phyloP scores from a whole-genome alignment of 441 rosid species.

The Omphalea diandra region DNA sequence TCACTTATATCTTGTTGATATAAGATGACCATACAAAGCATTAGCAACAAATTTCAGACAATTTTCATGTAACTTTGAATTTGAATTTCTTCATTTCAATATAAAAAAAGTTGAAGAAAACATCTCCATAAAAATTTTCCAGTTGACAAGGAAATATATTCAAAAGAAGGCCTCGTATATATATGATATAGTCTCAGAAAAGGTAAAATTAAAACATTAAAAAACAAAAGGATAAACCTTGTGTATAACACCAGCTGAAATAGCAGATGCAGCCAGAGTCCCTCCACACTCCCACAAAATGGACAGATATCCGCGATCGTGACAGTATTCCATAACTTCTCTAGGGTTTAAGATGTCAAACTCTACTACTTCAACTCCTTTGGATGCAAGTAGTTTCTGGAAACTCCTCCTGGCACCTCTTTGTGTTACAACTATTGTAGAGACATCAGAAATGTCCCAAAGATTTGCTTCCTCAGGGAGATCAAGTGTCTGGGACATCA shows the following conservation, averaged over 20 bases:
- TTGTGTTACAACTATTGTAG: slow-evolving; percentile 85
- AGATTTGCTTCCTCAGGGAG: slow-evolving; percentile 89
- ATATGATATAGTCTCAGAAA: not conserved
- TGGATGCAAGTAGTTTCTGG: slow-evolving; percentile 74
- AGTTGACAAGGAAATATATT: not conserved
- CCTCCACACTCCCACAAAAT: slow-evolving; percentile 97
- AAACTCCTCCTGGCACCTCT: slow-evolving; percentile 88
- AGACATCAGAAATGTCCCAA: slow-evolving; percentile 77
- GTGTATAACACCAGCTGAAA: slow-evolving; percentile 81
- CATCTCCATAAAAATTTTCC: slow-evolving; percentile 2
- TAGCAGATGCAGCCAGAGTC: slow-evolving; percentile 86
- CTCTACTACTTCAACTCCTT: slow-evolving; percentile 94
- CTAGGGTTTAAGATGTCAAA: slow-evolving; percentile 87
- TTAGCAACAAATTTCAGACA: not conserved
- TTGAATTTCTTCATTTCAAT: not conserved
- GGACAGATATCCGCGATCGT: slow-evolving; percentile 83
- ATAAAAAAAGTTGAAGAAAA: not conserved
- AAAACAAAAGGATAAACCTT: slow-evolving; percentile 43
- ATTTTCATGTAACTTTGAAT: not conserved
- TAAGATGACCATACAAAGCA: not conserved
- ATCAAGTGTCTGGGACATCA: slow-evolving; percentile 78
- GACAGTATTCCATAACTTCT: slow-evolving; percentile 94
- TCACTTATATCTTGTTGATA: not conserved
- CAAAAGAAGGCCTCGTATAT: not conserved
- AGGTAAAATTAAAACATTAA: not conserved